These are phyloP conservation scores for Pelargonium fulgidum DNA, from an alignment of 441 rosid species.

Conservation along the genomic window DNA sequence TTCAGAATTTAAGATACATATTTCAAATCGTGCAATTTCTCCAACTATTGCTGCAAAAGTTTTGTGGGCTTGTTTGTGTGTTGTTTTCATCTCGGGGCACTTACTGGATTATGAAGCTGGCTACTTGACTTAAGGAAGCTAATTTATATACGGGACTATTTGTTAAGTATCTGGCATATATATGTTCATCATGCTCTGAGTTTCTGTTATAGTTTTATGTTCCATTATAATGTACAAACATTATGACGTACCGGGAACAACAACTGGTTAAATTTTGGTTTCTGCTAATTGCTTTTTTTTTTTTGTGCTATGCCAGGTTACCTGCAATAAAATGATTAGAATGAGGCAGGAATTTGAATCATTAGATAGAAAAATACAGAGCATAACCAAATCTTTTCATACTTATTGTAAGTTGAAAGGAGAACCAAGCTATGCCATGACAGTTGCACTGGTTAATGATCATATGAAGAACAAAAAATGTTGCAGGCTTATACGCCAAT, in stretches of 20 bases:
- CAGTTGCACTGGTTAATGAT: slow-evolving; percentile 39
- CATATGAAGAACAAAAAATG: slow-evolving; percentile 46
- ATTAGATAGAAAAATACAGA: slow-evolving; percentile 47
- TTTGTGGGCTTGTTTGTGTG: too few relatives aligned
- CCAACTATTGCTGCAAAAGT: too few relatives aligned
- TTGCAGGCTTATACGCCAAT: slow-evolving; percentile 46
- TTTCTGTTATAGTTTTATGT: too few relatives aligned
- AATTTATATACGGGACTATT: too few relatives aligned
- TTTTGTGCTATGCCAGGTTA: slow-evolving; percentile 34
- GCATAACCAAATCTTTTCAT: slow-evolving; percentile 38
- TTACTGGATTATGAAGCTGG: too few relatives aligned
- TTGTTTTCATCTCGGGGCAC: too few relatives aligned
- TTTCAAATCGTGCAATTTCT: too few relatives aligned
- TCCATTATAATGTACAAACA: neutral
- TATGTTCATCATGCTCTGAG: too few relatives aligned
- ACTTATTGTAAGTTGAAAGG: slow-evolving; percentile 41
- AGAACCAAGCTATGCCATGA: slow-evolving; percentile 36
- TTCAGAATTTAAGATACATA: too few relatives aligned
- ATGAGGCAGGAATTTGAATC: slow-evolving; percentile 45
- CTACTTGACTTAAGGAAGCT: too few relatives aligned
- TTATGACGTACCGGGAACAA: neutral
- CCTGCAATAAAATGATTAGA: slow-evolving; percentile 27
- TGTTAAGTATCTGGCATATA: too few relatives aligned
- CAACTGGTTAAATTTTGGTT: slow-evolving; percentile 11
- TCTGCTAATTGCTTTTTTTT: slow-evolving; percentile 14